Percentiles rank a stretch among this genome's conserved stretches.
Evolutionary conservation across 2,329 filamentous ascomycete genomes (phyloP).

Genomic region (Scytalidium sp.): DNA sequence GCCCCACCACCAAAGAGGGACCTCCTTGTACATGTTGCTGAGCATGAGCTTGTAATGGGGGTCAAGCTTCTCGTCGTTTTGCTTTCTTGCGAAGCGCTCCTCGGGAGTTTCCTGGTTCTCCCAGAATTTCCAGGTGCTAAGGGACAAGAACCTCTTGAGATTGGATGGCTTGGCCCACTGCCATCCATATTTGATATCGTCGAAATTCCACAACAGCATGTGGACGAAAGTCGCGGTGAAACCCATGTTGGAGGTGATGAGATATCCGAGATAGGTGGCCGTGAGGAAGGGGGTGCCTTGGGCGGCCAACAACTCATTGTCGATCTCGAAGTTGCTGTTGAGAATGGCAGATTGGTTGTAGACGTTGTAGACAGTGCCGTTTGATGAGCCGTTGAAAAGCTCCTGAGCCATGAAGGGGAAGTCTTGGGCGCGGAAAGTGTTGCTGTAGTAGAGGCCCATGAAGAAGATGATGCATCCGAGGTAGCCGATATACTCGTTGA

Average conservation of each 20-base stretch:
- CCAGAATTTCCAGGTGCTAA: conserved; percentile 4
- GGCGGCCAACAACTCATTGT: conserved; percentile 28
- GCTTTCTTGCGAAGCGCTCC: not conserved
- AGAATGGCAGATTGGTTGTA: conserved; percentile 44
- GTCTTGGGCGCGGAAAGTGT: conserved; percentile 36
- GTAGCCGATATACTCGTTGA: conserved; percentile 26
- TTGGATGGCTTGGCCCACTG: not conserved
- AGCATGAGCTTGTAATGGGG: conserved; percentile 48
- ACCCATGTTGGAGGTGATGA: conserved; percentile 42
- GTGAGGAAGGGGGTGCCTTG: conserved; percentile 41
- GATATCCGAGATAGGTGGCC: conserved; percentile 33
- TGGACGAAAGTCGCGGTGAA: conserved; percentile 44
- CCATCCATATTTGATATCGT: conserved; percentile 32
- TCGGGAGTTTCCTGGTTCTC: not conserved
- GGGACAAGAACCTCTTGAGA: not conserved
- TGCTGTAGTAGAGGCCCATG: conserved; percentile 38
- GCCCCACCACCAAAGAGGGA: conserved; percentile 56
- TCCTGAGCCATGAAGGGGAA: conserved; percentile 42
- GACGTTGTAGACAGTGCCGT: conserved; percentile 29
- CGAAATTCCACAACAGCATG: conserved; percentile 36
- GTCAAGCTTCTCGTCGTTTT: conserved; percentile 18
- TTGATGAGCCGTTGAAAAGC: conserved; percentile 35
- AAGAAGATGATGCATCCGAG: conserved; percentile 29
- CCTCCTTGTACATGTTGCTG: conserved; percentile 47
- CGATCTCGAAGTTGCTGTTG: conserved; percentile 34